Conservation (phyloP, 331 rosid species). For the Prunus yedoensis region DNA sequence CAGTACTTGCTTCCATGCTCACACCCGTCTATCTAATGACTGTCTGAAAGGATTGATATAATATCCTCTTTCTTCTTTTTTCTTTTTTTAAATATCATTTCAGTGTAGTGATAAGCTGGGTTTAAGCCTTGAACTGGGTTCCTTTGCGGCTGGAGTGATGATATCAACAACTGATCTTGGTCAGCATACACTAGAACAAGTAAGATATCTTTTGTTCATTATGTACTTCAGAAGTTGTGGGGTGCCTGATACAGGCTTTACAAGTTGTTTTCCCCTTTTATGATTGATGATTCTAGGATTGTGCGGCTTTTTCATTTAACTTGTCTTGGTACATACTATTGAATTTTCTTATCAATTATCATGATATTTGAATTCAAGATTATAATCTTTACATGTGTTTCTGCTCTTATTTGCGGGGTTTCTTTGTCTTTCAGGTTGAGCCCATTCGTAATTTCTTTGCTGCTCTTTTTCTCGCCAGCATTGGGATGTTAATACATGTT, state of each 20-base stretch:
- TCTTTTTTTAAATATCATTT: constrained; percentile 25
- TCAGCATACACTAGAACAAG: constrained; percentile 95
- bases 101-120: constrained; percentile 99
- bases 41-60: constrained; percentile 19
- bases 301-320: not conserved
- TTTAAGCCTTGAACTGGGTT: constrained; percentile 91
- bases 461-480: constrained; percentile 93
- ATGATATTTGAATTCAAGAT: not conserved
- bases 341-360: not conserved
- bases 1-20: constrained; percentile 1
- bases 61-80: constrained; percentile 23
- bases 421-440: constrained; percentile 65
- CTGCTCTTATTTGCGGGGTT: constrained; percentile 18
- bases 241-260: constrained; percentile 24
- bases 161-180: constrained; percentile 97
- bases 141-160: constrained; percentile 97
- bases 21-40: constrained; percentile 6
- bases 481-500: constrained; percentile 95
- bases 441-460: constrained; percentile 94
- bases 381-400: constrained; percentile 16
- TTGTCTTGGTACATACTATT: not conserved
- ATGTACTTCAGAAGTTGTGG: constrained; percentile 19
- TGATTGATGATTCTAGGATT: not conserved
- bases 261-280: not conserved
- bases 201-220: constrained; percentile 28